Evolutionary conservation across 768 basidiomycete species (phyloP).

Genomic region (Udeniomyces megalosporus): DNA sequence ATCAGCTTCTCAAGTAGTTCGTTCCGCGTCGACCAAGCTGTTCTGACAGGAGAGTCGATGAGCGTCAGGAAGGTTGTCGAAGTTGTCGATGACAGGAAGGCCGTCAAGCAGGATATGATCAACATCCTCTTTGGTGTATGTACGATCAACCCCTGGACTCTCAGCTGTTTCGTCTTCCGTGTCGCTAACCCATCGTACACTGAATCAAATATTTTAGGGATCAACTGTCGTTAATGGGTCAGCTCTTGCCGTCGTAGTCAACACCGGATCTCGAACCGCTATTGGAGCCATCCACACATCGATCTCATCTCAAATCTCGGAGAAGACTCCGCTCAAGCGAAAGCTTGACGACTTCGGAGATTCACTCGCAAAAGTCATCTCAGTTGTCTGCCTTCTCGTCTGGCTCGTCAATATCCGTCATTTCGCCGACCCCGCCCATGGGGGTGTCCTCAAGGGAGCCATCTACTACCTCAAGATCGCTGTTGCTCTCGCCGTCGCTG

Average conservation of each 20-base stretch:
- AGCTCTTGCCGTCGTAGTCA: conserved; percentile 70
- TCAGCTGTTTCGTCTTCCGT: too few species aligned
- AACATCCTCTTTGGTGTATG: conserved; percentile 87
- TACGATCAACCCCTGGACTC: not conserved
- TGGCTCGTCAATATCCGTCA: conserved; percentile 95
- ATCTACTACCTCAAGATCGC: conserved; percentile 99
- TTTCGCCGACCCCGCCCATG: conserved; percentile 89
- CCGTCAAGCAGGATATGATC: conserved; percentile 95
- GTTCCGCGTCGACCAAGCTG: conserved; percentile 89
- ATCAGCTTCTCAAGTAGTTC: conserved; percentile 79
- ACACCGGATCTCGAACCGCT: conserved; percentile 72
- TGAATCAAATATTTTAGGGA: conserved; percentile 38
- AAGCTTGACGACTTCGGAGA: conserved; percentile 98
- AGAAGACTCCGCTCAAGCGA: conserved; percentile 92
- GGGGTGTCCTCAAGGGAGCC: conserved; percentile 76
- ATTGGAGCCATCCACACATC: conserved; percentile 96
- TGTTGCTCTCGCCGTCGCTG: conserved; percentile 94
- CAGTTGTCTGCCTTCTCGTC: conserved; percentile 89
- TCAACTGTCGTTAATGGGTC: conserved; percentile 92
- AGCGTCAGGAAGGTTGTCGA: conserved; percentile 69
- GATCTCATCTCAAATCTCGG: conserved; percentile 66
- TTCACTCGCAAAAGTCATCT: conserved; percentile 91
- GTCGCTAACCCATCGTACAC: not conserved
- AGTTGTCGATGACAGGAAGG: conserved; percentile 50
- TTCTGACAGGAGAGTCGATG: conserved; percentile 83